Base-by-base conservation (phyloP, 805 yeast genomes). In the Metschnikowia reukaufii region DNA sequence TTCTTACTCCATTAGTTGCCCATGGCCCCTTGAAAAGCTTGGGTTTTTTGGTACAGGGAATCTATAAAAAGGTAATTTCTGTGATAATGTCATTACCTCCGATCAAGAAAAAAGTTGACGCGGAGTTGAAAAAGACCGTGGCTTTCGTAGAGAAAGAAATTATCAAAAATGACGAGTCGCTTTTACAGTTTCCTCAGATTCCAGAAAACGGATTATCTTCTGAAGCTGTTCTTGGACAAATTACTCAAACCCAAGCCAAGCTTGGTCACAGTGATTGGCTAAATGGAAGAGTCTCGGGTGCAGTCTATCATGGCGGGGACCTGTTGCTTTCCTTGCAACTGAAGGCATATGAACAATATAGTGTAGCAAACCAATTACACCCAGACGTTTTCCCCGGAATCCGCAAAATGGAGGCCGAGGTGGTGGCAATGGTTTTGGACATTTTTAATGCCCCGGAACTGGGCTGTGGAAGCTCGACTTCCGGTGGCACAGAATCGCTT, bases 371-470 rank as follows among this genome's bases (percentile, higher is more conserved):
- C 67, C 99, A 94, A 67, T 73, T 92, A 42, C 99, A 92, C 64
- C 99, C 99, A 0, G 98, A 92, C 66, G 94, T 90, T 3, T 92
- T 92, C 62, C 99, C 98, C 0, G 98, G 95, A 5, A 87, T 92
- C 6, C 81, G 99, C 36, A 90, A 92, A 65, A 91, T 92, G 96
- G 99, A 92, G 62, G 73, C 96, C 6, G 98, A 94, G 61, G 88
- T 91, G 9, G 97, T 92, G 3, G 74, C 92, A 1, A 94, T 94
- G 98, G 91, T 86, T 4, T 70, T 94, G 52, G 76, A 74, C 16
- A 61, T 91, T 58, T 92, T 85, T 71, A 77, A 91, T 64, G 96
- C 92, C 0, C 97, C 97, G 0, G 56, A 50, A 13, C 52, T 54
- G 29, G 67, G 61, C 0, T 68, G 73, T 39, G 98, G 98, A 13